Evolutionary conservation across 805 yeast genomes (phyloP).

Genomic region (Candida odintsovae): DNA sequence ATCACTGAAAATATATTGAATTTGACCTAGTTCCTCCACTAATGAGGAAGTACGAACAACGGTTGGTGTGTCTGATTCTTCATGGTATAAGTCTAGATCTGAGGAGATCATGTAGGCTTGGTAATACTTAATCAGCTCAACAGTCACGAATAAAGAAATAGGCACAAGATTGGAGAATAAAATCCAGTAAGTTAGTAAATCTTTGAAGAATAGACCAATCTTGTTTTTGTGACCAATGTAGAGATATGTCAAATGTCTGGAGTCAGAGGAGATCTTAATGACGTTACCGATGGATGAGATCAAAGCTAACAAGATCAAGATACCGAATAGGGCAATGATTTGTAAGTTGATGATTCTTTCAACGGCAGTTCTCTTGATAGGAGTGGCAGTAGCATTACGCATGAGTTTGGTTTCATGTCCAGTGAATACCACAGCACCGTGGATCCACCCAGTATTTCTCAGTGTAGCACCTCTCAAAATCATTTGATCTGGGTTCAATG

Average conservation of each 20-base stretch:
- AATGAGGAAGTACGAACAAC: conserved; percentile 92
- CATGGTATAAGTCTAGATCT: conserved; percentile 89
- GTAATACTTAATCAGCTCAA: conserved; percentile 90
- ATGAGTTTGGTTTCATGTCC: conserved; percentile 98
- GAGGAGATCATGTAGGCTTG: conserved; percentile 93
- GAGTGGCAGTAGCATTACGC: conserved; percentile 99
- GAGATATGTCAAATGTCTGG: conserved; percentile 54
- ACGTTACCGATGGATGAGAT: conserved; percentile 89
- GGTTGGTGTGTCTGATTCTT: conserved; percentile 85
- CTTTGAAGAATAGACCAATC: conserved; percentile 72
- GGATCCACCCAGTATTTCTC: conserved; percentile 92
- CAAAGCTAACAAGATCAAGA: conserved; percentile 67
- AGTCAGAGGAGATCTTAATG: conserved; percentile 53
- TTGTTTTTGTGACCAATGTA: conserved; percentile 62
- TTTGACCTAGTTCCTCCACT: conserved; percentile 96
- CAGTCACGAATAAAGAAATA: conserved; percentile 91
- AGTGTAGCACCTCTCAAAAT: conserved; percentile 92
- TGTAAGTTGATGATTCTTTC: conserved; percentile 93
- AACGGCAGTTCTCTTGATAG: conserved; percentile 94
- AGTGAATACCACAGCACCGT: conserved; percentile 89
- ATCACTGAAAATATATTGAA: conserved; percentile 92
- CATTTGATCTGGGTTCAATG: conserved; percentile 87
- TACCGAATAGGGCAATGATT: conserved; percentile 79
- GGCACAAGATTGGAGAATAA: conserved; percentile 96
- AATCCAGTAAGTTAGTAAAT: conserved; percentile 92